Evolutionary conservation across 2,329 filamentous ascomycete genomes (phyloP), one percentile per base, ranked within the genome.

Genomic region (Pleomassaria siparia): DNA sequence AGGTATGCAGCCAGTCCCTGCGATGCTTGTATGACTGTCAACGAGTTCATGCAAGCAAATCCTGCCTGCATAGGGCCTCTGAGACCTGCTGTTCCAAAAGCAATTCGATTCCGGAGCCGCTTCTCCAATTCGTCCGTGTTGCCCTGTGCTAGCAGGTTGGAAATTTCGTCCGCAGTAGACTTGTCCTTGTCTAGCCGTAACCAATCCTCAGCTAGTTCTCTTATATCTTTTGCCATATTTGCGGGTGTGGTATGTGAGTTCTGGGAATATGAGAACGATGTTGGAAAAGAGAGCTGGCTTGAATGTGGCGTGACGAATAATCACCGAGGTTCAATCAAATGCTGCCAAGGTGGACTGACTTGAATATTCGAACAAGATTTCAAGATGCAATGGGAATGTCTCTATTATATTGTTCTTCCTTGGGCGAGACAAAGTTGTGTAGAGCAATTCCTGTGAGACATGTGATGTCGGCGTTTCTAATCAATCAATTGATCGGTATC

Each of bases 51-150:
- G 55, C 76, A 79, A 2, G 82, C 76, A 63, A 85, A 86, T 4
- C 83, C 83, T 36, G 82, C 83, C 56, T 82, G 78, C 83, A 86
- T 86, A 29, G 77, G 76, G n/a, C 81, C 81, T 37, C 83, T 76
- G 8, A 86, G 72, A 33, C 83, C 83, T 30, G 81, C 80, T 5
- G 81, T 85, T 20, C 82, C 82, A 55, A 85, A 85, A 36, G 81
- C 76, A 49, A 85, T 84, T 21, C 80, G 77, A 21, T 75, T 73
- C 3, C 73, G 68, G 18, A 85, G 74, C 32, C 80, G 76, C 46
- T 68, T 71, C 51, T 82, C 76, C 5, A 85, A 71, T 52, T 82
- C 79, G 7, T 61, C 55, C 2, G 67, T 63, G 47, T 80, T 66
- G 28, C 73, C 68, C 22, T 74, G 55, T 26, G 74, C 70, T 15